These are phyloP conservation scores for Sclerotinia subarctica DNA, from an alignment of 2,329 filamentous ascomycete genomes.

Conservation along the genomic window DNA sequence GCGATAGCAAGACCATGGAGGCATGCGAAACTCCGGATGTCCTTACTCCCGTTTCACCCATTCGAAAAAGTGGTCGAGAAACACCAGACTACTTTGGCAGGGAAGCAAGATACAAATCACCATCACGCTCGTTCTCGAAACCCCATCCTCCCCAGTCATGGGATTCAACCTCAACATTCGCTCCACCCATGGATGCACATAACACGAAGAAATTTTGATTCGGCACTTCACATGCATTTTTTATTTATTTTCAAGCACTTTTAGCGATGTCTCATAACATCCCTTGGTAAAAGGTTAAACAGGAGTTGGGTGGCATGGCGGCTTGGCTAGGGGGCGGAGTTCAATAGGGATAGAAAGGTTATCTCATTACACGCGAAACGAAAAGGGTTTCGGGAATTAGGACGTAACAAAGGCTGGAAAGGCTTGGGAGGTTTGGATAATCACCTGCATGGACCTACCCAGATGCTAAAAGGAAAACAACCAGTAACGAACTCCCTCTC, in stretches of 20 bases:
- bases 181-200: slow-evolving; percentile 34
- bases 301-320: slow-evolving; percentile 6
- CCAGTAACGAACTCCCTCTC: not conserved
- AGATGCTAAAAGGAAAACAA: not conserved
- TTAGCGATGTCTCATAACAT: not conserved
- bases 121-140: slow-evolving; percentile 47
- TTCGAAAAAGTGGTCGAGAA: slow-evolving; percentile 33
- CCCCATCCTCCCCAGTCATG: slow-evolving; percentile 42
- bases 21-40: slow-evolving; percentile 21
- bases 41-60: slow-evolving; percentile 33
- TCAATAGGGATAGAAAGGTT: not conserved
- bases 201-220: slow-evolving; percentile 36
- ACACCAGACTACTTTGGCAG: slow-evolving; percentile 42
- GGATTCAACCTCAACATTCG: slow-evolving; percentile 32
- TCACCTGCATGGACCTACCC: not conserved
- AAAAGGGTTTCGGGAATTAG: not conserved
- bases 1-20: slow-evolving; percentile 35
- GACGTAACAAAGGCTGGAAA: not conserved
- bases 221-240: not conserved
- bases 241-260: not conserved
- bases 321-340: not conserved
- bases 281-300: not conserved
- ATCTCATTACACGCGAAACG: not conserved
- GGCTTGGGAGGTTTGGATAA: not conserved
- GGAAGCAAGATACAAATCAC: slow-evolving; percentile 47